Percentiles rank a stretch among this genome's conserved stretches.
phyloP scores from a whole-genome alignment of 495 filamentous ascomycete species.

The Podospora didyma region DNA sequence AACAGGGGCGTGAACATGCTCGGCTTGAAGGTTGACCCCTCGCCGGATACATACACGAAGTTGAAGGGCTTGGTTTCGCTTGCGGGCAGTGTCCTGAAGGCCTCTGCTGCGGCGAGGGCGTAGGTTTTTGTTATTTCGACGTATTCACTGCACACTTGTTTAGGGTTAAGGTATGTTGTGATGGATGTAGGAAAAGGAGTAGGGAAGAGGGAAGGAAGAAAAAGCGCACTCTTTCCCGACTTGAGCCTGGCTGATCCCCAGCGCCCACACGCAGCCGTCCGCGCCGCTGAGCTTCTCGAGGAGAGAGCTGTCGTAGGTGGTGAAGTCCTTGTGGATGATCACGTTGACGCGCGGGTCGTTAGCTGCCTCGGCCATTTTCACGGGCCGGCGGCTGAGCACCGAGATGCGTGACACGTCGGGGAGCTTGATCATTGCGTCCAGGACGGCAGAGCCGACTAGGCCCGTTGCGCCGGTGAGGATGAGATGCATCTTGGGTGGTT shows the following conservation, averaged over 20 bases:
- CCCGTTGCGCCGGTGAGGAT: constrained; percentile 75
- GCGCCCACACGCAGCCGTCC: constrained; percentile 66
- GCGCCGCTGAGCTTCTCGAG: constrained; percentile 60
- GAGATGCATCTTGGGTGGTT: constrained; percentile 54
- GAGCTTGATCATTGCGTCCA: constrained; percentile 60
- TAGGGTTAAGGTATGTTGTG: not conserved
- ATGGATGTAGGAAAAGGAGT: not conserved
- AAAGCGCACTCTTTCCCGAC: constrained; percentile 56
- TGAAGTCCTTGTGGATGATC: constrained; percentile 64
- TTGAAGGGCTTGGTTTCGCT: constrained; percentile 46
- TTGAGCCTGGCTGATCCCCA: constrained; percentile 55
- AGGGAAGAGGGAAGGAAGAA: not conserved
- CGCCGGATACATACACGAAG: constrained; percentile 68
- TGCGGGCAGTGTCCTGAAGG: constrained; percentile 49
- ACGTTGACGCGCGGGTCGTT: constrained; percentile 56
- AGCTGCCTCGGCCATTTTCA: constrained; percentile 57
- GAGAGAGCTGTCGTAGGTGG: constrained; percentile 48
- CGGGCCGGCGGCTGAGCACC: constrained; percentile 61
- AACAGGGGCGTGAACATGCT: constrained; percentile 52
- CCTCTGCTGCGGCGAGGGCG: constrained; percentile 55
- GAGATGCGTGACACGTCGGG: constrained; percentile 57
- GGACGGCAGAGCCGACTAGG: constrained; percentile 60
- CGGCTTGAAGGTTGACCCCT: constrained; percentile 46
- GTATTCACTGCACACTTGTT: constrained; percentile 52
- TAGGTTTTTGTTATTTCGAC: constrained; percentile 63